Base-by-base conservation (phyloP, 2,329 filamentous ascomycete genomes). In the Cladobotryum protrusum region DNA sequence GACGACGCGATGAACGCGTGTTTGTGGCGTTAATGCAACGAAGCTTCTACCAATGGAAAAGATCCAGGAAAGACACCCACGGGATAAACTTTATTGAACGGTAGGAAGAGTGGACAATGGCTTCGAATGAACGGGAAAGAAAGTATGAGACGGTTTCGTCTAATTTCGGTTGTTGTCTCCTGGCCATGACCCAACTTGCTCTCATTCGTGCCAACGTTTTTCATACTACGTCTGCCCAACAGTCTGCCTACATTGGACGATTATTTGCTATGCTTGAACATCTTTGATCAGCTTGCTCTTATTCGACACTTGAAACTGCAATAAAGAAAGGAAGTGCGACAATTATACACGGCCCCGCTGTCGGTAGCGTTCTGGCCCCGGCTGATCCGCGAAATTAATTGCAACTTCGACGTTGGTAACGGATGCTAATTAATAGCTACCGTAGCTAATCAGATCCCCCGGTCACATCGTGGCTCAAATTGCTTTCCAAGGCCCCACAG, bases 351-450 rank as follows among this genome's bases (percentile, higher is more conserved):
- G 46, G 42, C 42, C 44, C 47, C 50, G 50, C 47, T 45, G 24
- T 37, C 42, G 29, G 24, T 29, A 29, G 37, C 37, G 37, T 9
- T 17, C 37, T n/a, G 37, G 17, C 19, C 45, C 52, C 37, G 52
- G 55, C 43, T 48, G 44, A 47, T 53, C 53, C 52, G 52, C 54
- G 56, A 57, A 57, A 57, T 57, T 57, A 55, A 37, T 11, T 43
- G 34, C 45, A 44, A 15, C 37, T 52, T 40, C 29, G 44, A 49
- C 40, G 32, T 35, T 45, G 43, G 45, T 17, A 17, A 37, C 43
- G 34, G 43, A 41, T 40, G 6, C 37, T 19, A 43, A 50, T 48
- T 48, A 45, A 52, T 47, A 48, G 41, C 32, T 48, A 42, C 43
- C 42, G 50, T 36, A 46, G 35, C 51, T 50, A 39, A 19, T 35